Evolutionary conservation across 2,329 filamentous ascomycete genomes (phyloP).

Genomic region (Cryphonectria naterciae): DNA sequence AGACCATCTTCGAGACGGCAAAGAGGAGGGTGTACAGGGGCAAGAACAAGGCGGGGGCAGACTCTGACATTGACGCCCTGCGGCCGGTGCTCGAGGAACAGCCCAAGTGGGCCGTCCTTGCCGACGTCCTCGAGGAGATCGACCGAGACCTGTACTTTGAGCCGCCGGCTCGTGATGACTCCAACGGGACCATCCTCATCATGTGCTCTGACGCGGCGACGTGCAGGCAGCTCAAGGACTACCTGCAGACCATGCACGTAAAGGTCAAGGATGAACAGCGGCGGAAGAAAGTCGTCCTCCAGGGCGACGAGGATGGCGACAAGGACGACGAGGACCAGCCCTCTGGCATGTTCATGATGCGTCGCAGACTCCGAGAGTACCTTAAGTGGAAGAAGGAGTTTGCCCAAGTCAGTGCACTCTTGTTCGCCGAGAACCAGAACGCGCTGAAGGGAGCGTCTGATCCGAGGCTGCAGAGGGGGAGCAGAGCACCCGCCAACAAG

Average conservation of each 20-base stretch:
- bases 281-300: constrained; percentile 36
- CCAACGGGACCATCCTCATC: constrained; percentile 88
- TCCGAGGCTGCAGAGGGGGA: constrained; percentile 56
- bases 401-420: constrained; percentile 76
- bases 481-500: constrained; percentile 79
- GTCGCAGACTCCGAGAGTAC: constrained; percentile 83
- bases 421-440: constrained; percentile 81
- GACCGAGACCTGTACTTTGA: constrained; percentile 89
- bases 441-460: constrained; percentile 70
- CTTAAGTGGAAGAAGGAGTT: constrained; percentile 90
- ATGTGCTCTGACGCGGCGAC: constrained; percentile 92
- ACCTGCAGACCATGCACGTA: constrained; percentile 87
- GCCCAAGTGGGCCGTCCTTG: constrained; percentile 88
- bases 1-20: constrained; percentile 90
- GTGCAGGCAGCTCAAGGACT: constrained; percentile 87
- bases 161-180: constrained; percentile 74
- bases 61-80: constrained; percentile 62
- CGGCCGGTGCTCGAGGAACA: constrained; percentile 88
- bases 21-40: constrained; percentile 85
- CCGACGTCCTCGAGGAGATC: constrained; percentile 92
- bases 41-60: constrained; percentile 57
- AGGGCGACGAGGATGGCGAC: constrained; percentile 49
- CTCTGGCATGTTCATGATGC: constrained; percentile 87
- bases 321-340: constrained; percentile 63
- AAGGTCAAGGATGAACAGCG: constrained; percentile 55